Conservation (phyloP, 192 early-diverging fungal genomes). For the Piromyces finnis region DNA sequence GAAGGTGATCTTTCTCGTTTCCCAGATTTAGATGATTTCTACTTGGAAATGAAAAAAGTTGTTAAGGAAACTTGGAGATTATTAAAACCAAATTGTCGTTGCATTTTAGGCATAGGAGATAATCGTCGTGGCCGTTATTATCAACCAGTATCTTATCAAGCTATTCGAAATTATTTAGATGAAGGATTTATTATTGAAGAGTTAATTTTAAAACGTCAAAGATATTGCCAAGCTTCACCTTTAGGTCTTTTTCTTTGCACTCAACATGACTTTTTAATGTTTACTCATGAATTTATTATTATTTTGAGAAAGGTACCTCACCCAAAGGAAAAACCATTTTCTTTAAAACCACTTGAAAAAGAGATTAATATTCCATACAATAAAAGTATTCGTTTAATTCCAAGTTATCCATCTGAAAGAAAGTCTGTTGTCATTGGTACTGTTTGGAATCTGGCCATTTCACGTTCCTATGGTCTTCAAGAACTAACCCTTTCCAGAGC, state of each 20-base stretch:
- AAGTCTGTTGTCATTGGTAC: slow-evolving; percentile 82
- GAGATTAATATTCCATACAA: neutral
- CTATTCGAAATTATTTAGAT: slow-evolving; percentile 63
- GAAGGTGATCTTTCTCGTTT: slow-evolving; percentile 74
- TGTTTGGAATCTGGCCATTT: slow-evolving; percentile 67
- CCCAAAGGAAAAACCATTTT: slow-evolving; percentile 28
- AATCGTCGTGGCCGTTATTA: slow-evolving; percentile 82
- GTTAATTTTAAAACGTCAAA: slow-evolving; percentile 69
- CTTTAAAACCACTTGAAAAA: slow-evolving; percentile 4
- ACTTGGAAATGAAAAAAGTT: slow-evolving; percentile 52
- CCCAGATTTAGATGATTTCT: slow-evolving; percentile 54
- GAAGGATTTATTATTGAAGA: slow-evolving; percentile 80
- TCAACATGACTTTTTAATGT: slow-evolving; percentile 79
- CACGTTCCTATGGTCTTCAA: slow-evolving; percentile 32
- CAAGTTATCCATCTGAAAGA: slow-evolving; percentile 54
- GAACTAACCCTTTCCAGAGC: slow-evolving; percentile 45
- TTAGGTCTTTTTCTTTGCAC: slow-evolving; percentile 75
- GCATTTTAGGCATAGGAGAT: slow-evolving; percentile 84
- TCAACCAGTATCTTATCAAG: slow-evolving; percentile 66
- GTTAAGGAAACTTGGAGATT: slow-evolving; percentile 41
- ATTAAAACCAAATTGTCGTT: slow-evolving; percentile 45
- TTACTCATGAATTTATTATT: slow-evolving; percentile 84
- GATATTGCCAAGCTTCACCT: slow-evolving; percentile 72
- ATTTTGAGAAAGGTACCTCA: slow-evolving; percentile 52
- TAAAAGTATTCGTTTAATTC: slow-evolving; percentile 31